These are phyloP conservation scores for Iris pallida DNA, from an alignment of 116 monocot species.

Conservation along the genomic window DNA sequence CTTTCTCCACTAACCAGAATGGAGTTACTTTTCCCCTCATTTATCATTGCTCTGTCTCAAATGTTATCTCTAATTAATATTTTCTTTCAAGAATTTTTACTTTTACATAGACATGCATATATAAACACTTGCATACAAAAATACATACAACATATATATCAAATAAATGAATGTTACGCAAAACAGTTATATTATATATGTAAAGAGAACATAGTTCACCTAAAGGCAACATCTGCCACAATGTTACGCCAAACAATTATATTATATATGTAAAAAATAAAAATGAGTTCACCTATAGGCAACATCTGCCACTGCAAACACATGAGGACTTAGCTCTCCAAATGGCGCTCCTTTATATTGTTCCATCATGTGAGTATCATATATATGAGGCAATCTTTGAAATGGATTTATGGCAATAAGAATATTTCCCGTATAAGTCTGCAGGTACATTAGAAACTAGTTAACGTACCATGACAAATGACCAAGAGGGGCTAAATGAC, in stretches of 20 bases:
- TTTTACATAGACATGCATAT: too few species aligned
- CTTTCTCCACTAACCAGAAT: slow-evolving; percentile 94
- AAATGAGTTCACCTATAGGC: slow-evolving; percentile 63
- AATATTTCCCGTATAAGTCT: slow-evolving; percentile 99
- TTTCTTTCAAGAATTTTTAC: background rate
- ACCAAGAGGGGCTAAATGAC: background rate
- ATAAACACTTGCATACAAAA: too few species aligned
- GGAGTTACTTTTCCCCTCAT: slow-evolving; percentile 94
- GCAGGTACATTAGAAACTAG: slow-evolving; percentile 14
- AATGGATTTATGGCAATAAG: slow-evolving; percentile 98
- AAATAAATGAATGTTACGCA: background rate
- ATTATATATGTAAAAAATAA: slow-evolving; percentile 1
- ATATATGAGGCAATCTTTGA: slow-evolving; percentile 92
- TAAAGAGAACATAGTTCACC: slow-evolving; percentile 27
- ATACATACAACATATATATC: background rate
- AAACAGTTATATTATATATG: background rate
- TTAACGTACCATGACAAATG: background rate
- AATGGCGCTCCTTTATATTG: slow-evolving; percentile 96
- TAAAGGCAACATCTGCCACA: slow-evolving; percentile 95
- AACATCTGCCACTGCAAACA: slow-evolving; percentile 97
- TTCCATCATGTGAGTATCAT: slow-evolving; percentile 95
- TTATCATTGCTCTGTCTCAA: slow-evolving; percentile 78
- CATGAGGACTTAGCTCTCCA: slow-evolving; percentile 98
- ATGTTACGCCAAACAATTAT: background rate
- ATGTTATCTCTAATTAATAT: background rate